phyloP scores from a whole-genome alignment of 345 rosid species.

The Murraya paniculata region DNA sequence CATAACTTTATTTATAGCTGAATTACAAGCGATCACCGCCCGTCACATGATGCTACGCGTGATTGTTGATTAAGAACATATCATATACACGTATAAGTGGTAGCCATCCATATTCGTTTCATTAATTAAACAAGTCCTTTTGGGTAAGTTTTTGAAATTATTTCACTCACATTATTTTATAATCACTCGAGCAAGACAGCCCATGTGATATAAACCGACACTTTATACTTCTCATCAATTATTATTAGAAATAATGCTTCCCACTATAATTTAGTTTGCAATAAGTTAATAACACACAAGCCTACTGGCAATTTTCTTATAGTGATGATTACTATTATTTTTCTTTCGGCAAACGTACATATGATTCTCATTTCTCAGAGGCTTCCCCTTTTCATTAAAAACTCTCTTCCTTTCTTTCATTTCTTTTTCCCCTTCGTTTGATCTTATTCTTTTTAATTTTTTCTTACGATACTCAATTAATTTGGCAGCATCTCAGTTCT shows the following conservation, averaged over 20 bases:
- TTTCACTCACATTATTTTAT: not conserved
- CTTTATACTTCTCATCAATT: slow-evolving; percentile 4
- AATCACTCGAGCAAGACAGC: not conserved
- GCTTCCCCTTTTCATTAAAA: not conserved
- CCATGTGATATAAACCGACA: slow-evolving; percentile 17
- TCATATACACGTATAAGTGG: not conserved
- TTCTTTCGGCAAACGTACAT: not conserved
- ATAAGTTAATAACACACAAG: too few species aligned
- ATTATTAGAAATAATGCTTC: not conserved
- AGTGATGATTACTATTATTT: not conserved
- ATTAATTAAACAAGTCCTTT: not conserved
- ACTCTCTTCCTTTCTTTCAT: not conserved
- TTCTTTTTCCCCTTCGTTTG: not conserved
- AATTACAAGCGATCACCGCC: not conserved
- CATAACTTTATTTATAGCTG: too few species aligned
- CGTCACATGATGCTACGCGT: slow-evolving; percentile 7
- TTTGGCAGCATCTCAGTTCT: too few species aligned
- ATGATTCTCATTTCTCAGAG: not conserved
- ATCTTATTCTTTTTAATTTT: not conserved
- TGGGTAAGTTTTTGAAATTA: not conserved
- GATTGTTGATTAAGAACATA: not conserved
- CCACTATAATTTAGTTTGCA: not conserved
- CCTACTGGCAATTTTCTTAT: not conserved
- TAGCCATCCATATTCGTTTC: slow-evolving; percentile 3
- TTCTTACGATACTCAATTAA: too few species aligned